phyloP scores from a whole-genome alignment of 805 yeast genomes.

The Yamadazyma sp. region DNA sequence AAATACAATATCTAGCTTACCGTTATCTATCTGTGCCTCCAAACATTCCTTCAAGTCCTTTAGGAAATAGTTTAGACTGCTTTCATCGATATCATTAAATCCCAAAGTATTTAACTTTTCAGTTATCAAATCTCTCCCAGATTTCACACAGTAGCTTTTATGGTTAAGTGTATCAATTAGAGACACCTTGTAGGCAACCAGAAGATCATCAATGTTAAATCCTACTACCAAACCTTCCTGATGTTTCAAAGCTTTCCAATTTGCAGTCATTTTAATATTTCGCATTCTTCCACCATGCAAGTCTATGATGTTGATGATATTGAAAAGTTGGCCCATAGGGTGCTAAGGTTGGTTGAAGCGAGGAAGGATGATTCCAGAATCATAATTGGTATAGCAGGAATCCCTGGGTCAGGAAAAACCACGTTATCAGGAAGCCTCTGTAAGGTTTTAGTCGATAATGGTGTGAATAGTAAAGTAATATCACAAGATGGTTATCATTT shows the following conservation, averaged over 20 bases:
- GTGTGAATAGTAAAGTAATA: slow-evolving; percentile 19
- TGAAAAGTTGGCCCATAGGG: neutral
- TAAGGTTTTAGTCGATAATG: slow-evolving; percentile 12
- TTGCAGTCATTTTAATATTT: neutral
- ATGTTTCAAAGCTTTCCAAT: neutral
- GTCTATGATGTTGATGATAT: slow-evolving; percentile 1
- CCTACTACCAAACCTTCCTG: neutral
- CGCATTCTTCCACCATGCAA: neutral
- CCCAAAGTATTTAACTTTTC: slow-evolving; percentile 16
- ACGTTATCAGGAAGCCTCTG: slow-evolving; percentile 55
- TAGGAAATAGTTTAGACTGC: slow-evolving; percentile 16
- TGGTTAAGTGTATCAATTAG: neutral
- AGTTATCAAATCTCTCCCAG: neutral
- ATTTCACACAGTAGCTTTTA: neutral
- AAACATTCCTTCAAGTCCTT: neutral
- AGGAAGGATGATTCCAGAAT: slow-evolving; percentile 32
- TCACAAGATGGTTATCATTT: slow-evolving; percentile 43
- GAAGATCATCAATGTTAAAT: neutral
- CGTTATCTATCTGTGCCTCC: too few relatives aligned
- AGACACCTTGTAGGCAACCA: slow-evolving; percentile 1
- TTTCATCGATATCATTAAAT: slow-evolving; percentile 23
- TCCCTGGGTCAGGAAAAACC: slow-evolving; percentile 86
- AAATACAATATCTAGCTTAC: neutral
- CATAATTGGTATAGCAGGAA: slow-evolving; percentile 63
- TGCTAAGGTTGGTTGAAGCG: slow-evolving; percentile 1